phyloP scores from a whole-genome alignment of 75 land plant genomes.

The Picea glauca region DNA sequence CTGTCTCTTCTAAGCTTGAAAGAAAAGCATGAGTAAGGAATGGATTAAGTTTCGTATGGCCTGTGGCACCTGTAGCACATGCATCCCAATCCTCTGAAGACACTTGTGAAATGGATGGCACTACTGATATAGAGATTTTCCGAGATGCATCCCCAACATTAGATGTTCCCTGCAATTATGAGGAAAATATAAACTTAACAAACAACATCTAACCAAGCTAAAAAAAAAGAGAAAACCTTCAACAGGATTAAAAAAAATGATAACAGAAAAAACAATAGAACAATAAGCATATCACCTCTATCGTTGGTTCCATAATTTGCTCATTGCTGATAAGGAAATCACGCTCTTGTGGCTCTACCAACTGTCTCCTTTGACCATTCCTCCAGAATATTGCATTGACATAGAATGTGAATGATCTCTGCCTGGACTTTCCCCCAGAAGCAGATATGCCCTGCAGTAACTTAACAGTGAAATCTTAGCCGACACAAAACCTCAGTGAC shows the following conservation, averaged over 20 bases:
- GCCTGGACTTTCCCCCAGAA: constrained; percentile 2
- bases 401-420: not conserved
- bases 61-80: constrained; percentile 70
- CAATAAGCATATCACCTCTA: constrained; percentile 6
- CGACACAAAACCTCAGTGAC: not conserved
- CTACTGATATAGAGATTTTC: constrained; percentile 63
- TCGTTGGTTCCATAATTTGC: constrained; percentile 1
- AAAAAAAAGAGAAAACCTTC: not conserved
- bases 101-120: constrained; percentile 71
- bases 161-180: constrained; percentile 3
- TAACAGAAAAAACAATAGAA: not conserved
- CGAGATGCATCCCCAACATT: constrained; percentile 16
- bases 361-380: not conserved
- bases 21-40: constrained; percentile 86
- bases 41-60: constrained; percentile 69
- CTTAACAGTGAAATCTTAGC: not conserved
- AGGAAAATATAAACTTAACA: not conserved
- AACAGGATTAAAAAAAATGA: not conserved
- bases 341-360: constrained; percentile 7
- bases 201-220: not conserved
- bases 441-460: constrained; percentile 1
- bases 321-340: constrained; percentile 6
- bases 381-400: constrained; percentile 8
- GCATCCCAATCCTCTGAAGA: constrained; percentile 79
- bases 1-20: constrained; percentile 83